Evolutionary conservation across 495 filamentous ascomycete genomes (phyloP).

Genomic region (Hypoxylon rickii): DNA sequence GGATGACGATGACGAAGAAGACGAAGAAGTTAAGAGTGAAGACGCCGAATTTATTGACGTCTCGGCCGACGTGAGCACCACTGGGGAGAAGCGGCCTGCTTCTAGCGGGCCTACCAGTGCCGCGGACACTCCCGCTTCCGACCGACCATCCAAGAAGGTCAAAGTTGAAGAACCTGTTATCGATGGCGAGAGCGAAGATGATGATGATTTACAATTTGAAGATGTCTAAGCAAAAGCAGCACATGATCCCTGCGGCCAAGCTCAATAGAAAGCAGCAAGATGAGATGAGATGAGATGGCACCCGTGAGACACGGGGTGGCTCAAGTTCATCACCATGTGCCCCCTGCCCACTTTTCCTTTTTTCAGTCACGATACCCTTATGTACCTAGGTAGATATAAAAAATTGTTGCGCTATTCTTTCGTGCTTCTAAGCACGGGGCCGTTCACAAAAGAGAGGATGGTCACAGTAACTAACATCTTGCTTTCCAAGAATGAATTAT

Average conservation of each 20-base stretch:
- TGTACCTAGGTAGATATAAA: no score
- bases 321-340: no score
- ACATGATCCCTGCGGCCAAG: background rate
- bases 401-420: no score
- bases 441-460: no score
- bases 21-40: conserved; percentile 49
- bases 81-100: conserved; percentile 33
- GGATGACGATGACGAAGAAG: conserved; percentile 55
- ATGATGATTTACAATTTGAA: conserved; percentile 68
- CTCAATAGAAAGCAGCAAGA: background rate
- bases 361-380: conserved; percentile 4
- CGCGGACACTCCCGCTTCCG: conserved; percentile 45
- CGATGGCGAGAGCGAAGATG: conserved; percentile 55
- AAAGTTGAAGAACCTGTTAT: conserved; percentile 55
- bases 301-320: no score
- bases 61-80: conserved; percentile 22
- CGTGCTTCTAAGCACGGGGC: no score
- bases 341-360: no score
- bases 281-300: background rate
- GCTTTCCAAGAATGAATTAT: no score
- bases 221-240: conserved; percentile 49
- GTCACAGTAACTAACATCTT: no score
- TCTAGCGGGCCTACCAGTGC: conserved; percentile 44
- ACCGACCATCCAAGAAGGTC: conserved; percentile 56
- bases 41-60: conserved; percentile 46